These are phyloP conservation scores for Nothophytophthora sp. DNA, from an alignment of 352 stramenopile genomes.

Conservation along the genomic window DNA sequence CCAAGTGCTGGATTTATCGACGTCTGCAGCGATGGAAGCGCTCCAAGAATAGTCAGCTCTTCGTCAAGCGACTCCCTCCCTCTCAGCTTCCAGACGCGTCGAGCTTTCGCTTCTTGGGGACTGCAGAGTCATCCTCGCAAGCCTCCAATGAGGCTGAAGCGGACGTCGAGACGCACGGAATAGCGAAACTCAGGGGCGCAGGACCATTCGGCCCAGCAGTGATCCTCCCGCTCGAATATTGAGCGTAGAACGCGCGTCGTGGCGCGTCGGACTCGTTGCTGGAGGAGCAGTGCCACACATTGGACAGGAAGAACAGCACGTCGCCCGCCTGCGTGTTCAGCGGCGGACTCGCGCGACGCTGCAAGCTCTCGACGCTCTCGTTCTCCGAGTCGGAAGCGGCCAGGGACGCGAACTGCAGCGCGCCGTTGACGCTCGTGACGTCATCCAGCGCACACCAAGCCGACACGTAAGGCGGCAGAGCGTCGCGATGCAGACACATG, in stretches of 20 bases:
- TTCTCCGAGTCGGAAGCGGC: background rate
- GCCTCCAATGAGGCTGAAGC: background rate
- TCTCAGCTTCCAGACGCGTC: background rate
- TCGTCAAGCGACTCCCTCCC: background rate
- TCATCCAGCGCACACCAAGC: constrained; percentile 71
- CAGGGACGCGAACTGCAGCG: constrained; percentile 58
- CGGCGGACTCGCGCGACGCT: constrained; percentile 24
- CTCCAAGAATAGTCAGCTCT: constrained; percentile 3
- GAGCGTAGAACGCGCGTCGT: constrained; percentile 71
- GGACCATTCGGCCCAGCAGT: constrained; percentile 35
- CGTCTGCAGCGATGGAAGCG: constrained; percentile 11
- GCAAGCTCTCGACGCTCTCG: background rate
- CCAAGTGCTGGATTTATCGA: constrained; percentile 32
- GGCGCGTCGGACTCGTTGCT: constrained; percentile 42
- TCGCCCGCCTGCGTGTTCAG: constrained; percentile 37
- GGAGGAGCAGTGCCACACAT: constrained; percentile 75
- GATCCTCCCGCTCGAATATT: constrained; percentile 60
- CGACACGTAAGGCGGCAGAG: constrained; percentile 58
- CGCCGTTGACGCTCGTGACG: constrained; percentile 48
- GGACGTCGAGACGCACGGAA: constrained; percentile 30
- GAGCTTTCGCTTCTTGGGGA: background rate
- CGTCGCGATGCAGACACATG: constrained; percentile 63
- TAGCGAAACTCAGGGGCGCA: constrained; percentile 66
- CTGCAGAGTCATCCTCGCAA: background rate
- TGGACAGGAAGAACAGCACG: constrained; percentile 68